These are phyloP conservation scores for Exophiala phaeomuriformis DNA, from an alignment of 2,329 filamentous ascomycete genomes.

Conservation along the genomic window DNA sequence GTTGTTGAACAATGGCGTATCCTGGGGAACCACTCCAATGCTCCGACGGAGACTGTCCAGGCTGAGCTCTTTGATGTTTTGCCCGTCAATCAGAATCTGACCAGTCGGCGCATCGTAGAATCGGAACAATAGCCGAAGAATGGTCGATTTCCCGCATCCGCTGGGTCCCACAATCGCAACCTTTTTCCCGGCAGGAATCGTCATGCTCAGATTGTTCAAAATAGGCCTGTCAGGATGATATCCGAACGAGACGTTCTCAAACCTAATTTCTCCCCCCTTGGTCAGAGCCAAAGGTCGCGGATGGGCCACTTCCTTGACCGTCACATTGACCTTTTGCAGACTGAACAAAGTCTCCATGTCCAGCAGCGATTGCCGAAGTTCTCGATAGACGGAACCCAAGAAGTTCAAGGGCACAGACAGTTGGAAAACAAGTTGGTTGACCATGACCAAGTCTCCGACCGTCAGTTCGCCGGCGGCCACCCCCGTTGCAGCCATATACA, in stretches of 20 bases:
- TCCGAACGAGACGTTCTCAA: constrained; percentile 91
- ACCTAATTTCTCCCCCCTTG: constrained; percentile 79
- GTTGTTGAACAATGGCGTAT: constrained; percentile 95
- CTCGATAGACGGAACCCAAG: constrained; percentile 92
- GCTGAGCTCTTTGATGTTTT: constrained; percentile 77
- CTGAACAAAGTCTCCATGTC: constrained; percentile 99
- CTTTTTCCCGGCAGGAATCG: constrained; percentile 92
- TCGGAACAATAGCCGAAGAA: constrained; percentile 82
- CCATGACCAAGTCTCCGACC: constrained; percentile 94
- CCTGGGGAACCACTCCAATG: constrained; percentile 94
- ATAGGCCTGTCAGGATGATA: constrained; percentile 85
- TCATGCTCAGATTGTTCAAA: constrained; percentile 72
- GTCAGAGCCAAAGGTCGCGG: constrained; percentile 66
- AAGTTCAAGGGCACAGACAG: constrained; percentile 96
- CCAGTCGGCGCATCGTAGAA: constrained; percentile 86
- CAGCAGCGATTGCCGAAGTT: constrained; percentile 84
- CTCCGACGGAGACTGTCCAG: constrained; percentile 74
- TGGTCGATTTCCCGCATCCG: constrained; percentile 92
- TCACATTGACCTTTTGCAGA: constrained; percentile 90
- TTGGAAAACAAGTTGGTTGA: constrained; percentile 98
- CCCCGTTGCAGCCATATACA: constrained; percentile 90
- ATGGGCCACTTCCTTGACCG: constrained; percentile 67
- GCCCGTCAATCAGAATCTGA: constrained; percentile 82
- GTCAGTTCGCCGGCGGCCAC: constrained; percentile 75
- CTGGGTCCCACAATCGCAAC: constrained; percentile 91